Evolutionary conservation across 768 basidiomycete species (phyloP), one percentile per base, ranked within the genome.

Genomic region (Boletus barrowsii): DNA sequence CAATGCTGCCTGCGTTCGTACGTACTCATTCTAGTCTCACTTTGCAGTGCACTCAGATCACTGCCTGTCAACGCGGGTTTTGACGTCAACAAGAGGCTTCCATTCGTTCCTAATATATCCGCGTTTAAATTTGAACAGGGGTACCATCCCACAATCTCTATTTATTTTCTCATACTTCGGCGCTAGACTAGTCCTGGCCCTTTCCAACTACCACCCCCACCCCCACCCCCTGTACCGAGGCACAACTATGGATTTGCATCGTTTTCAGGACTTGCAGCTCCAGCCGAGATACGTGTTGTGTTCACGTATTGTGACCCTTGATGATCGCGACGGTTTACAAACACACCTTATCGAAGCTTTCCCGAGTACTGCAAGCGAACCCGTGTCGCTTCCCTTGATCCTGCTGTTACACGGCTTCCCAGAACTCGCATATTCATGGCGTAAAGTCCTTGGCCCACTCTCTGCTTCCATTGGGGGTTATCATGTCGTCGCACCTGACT

Each of bases 341-440:
- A 60, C 79, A 42, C 79, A 84, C 55, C 66, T 81, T 35, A 72
- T 85, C 26, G 82, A 84, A 57, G 80, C 79, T 9, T 54, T 60
- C 33, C 74, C 76, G 20, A 56, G 59, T 33, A 35, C 49, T 47
- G 14, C 50, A 49, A 55, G 59, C 39, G 51, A 55, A 26, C 52
- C 55, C 41, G 43, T 59, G 36, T 62, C 68, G 20, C 67, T 71
- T 5, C 81, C 79, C 1, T 73, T 87, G 14, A 60, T 86, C 43
- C 50, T 87, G 30, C 78, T 87, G 22, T 64, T 87, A 2, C 84
- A 86, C 56, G 85, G 84, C 40, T 87, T 87, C 63, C 84, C 84
- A 10, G 84, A 86, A 61, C 73, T 86, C 7, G 78, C 83, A 3
- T 83, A 81, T 62, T 86, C 83, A 9, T 87, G 83, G 83, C 75